Percentiles rank a stretch among this genome's conserved stretches.
Evolutionary conservation across 176 grass and related monocot genomes (phyloP).

Genomic region (Thinopyrum elongatum): DNA sequence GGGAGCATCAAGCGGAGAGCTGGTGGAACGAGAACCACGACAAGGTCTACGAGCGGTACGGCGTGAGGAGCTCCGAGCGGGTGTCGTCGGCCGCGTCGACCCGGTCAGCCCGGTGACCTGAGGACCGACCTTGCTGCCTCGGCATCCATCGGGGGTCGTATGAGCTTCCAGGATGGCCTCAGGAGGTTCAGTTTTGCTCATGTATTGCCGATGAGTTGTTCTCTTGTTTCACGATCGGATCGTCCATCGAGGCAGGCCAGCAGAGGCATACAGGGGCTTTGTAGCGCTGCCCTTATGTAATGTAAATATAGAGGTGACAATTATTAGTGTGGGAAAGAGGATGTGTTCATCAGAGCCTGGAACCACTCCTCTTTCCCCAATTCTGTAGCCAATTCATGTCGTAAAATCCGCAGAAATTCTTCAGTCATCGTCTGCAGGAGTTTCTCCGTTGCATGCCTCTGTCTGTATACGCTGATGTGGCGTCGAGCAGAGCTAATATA

Average conservation of each 20-base stretch:
- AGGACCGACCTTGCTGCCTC: neutral
- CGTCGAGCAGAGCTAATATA: neutral
- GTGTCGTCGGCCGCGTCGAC: constrained; percentile 73
- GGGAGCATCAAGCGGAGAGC: constrained; percentile 90
- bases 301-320: constrained; percentile 41
- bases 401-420: constrained; percentile 9
- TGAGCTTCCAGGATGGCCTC: neutral
- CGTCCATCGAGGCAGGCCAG: neutral
- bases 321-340: neutral
- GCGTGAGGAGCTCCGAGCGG: constrained; percentile 73
- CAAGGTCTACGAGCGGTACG: constrained; percentile 89
- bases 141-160: too few species aligned
- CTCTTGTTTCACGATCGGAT: neutral
- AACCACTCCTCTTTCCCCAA: neutral
- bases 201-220: constrained; percentile 19
- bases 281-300: constrained; percentile 1
- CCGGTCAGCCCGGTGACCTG: constrained; percentile 53
- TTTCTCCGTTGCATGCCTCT: neutral
- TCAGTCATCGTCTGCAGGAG: neutral
- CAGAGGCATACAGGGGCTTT: neutral
- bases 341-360: neutral
- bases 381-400: constrained; percentile 7
- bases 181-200: constrained; percentile 1
- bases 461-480: neutral
- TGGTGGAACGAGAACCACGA: constrained; percentile 98